Conservation (phyloP, 2,329 filamentous ascomycete genomes). For the Metarhizium rileyi region DNA sequence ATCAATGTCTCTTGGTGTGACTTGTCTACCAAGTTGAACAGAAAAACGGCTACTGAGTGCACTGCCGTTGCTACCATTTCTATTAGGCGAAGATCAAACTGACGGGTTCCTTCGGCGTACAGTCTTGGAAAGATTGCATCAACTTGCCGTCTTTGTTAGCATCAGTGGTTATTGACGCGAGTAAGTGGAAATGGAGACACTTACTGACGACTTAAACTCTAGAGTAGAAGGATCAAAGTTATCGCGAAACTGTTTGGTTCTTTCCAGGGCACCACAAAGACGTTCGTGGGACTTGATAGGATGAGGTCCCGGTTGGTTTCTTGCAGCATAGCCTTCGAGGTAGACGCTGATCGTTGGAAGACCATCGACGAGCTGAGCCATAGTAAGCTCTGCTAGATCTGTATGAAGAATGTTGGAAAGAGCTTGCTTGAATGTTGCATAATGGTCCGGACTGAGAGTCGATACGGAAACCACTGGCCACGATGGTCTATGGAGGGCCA, state of each 20-base stretch:
- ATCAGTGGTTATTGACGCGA: too few relatives aligned
- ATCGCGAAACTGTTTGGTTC: not conserved
- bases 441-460: not conserved
- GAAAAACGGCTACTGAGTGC: not conserved
- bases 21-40: constrained; percentile 1
- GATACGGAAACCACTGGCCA: not conserved
- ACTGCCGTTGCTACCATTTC: not conserved
- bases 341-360: not conserved
- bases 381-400: not conserved
- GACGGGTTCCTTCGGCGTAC: not conserved
- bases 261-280: not conserved
- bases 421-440: not conserved
- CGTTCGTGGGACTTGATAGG: not conserved
- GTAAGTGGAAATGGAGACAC: not conserved
- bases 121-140: not conserved
- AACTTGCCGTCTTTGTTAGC: not conserved
- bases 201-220: not conserved
- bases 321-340: not conserved
- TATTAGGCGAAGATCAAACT: not conserved
- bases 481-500: too few relatives aligned
- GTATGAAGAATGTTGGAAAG: not conserved
- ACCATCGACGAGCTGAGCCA: not conserved
- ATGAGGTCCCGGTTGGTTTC: not conserved
- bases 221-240: not conserved
- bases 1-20: not conserved